Conservation (phyloP, 2,329 filamentous ascomycete genomes). For the Epichloe scottii region DNA sequence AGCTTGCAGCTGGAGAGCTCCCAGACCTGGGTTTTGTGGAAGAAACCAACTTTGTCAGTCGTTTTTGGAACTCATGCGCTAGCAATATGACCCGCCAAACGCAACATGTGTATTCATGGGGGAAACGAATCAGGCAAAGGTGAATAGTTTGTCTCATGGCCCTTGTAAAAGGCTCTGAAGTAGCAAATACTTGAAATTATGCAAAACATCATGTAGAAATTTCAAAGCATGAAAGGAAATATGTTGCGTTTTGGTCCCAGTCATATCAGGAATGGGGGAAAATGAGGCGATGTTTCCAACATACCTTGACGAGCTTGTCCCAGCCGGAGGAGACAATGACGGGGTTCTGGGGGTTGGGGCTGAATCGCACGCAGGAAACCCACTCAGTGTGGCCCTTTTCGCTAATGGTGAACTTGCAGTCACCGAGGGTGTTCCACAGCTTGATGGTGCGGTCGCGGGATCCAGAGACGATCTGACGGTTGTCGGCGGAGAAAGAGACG, state of each 20-base stretch:
- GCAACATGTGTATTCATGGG: background rate
- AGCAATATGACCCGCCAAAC: background rate
- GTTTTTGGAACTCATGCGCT: background rate
- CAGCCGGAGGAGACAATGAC: constrained; percentile 97
- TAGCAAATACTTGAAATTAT: constrained; percentile 97
- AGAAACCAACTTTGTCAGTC: constrained; percentile 5
- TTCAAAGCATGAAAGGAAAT: background rate
- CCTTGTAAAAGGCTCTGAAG: constrained; percentile 79
- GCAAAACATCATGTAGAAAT: constrained; percentile 72
- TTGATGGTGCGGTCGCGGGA: constrained; percentile 98
- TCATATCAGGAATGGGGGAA: background rate
- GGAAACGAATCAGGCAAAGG: constrained; percentile 61
- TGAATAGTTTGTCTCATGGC: constrained; percentile 97
- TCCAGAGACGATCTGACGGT: constrained; percentile 98
- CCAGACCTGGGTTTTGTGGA: constrained; percentile 70
- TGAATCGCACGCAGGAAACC: constrained; percentile 99
- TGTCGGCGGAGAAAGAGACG: constrained; percentile 99
- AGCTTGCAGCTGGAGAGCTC: constrained; percentile 98
- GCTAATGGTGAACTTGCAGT: constrained; percentile 99
- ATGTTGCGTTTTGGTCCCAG: background rate
- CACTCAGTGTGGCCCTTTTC: constrained; percentile 99
- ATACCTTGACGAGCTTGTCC: constrained; percentile 99
- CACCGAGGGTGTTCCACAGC: constrained; percentile 99
- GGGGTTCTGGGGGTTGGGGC: constrained; percentile 99
- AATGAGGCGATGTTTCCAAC: constrained; percentile 24